A percentile compares a stretch with the other conserved stretches of the same genome.
These are phyloP conservation scores for Grifola frondosa DNA, from an alignment of 1,284 basidiomycete species.

Conservation along the genomic window DNA sequence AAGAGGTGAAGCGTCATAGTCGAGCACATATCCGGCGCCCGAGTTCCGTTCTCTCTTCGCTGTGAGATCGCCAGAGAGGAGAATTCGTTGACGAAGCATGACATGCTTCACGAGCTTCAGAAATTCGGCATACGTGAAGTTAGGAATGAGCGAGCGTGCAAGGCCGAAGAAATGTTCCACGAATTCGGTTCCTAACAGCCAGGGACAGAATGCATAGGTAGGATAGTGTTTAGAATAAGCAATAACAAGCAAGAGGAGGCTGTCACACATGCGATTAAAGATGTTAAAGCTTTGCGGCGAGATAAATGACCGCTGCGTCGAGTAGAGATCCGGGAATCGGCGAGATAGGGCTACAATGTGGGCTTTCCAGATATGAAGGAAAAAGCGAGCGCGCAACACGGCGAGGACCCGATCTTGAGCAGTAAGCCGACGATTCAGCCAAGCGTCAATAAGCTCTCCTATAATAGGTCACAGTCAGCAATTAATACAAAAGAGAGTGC, in stretches of 20 bases:
- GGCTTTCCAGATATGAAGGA: slow-evolving; percentile 22
- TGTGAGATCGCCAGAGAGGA: slow-evolving; percentile 16
- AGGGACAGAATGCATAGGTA: slow-evolving; percentile 25
- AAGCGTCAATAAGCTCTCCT: slow-evolving; percentile 23
- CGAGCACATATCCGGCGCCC: slow-evolving; percentile 17
- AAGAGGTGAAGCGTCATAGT: slow-evolving; percentile 16
- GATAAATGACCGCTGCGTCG: slow-evolving; percentile 22
- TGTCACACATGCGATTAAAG: slow-evolving; percentile 27
- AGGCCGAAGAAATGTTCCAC: slow-evolving; percentile 32
- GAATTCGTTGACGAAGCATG: slow-evolving; percentile 24
- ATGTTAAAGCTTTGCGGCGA: slow-evolving; percentile 28
- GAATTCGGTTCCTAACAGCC: slow-evolving; percentile 26
- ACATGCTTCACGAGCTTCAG: slow-evolving; percentile 24
- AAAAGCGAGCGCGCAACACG: slow-evolving; percentile 24
- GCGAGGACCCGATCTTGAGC: slow-evolving; percentile 17
- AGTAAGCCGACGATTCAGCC: slow-evolving; percentile 18
- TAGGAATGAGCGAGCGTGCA: slow-evolving; percentile 23
- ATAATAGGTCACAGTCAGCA: background rate
- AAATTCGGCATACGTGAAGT: slow-evolving; percentile 29
- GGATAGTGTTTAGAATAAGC: slow-evolving; percentile 18
- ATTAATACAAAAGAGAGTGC: background rate
- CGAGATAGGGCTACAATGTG: slow-evolving; percentile 14
- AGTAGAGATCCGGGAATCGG: slow-evolving; percentile 22
- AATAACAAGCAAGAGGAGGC: slow-evolving; percentile 18
- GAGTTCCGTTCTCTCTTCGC: slow-evolving; percentile 15